Conservation (phyloP, 495 filamentous ascomycete genomes). For the Stereocaulon alpinum region DNA sequence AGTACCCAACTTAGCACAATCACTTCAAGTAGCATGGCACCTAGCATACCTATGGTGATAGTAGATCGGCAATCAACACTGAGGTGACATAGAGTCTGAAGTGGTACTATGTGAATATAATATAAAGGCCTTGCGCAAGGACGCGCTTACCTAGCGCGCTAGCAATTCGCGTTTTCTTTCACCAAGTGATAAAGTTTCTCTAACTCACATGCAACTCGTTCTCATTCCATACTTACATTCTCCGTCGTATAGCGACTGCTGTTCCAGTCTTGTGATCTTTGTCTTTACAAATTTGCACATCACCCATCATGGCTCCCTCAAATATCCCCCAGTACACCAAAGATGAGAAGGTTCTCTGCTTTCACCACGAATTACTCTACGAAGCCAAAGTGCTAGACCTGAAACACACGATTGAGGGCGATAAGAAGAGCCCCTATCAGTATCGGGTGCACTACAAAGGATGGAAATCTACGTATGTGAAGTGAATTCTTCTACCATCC, state of each 20-base stretch:
- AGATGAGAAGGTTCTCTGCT: conserved; percentile 92
- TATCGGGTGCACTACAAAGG: conserved; percentile 98
- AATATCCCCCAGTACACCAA: conserved; percentile 57
- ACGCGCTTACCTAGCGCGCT: conserved; percentile 7
- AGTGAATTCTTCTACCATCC: conserved; percentile 6
- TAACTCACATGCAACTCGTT: background rate
- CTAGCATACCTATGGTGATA: too few species aligned
- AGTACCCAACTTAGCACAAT: too few species aligned
- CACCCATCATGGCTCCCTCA: conserved; percentile 49
- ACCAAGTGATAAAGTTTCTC: background rate
- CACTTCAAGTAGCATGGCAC: too few species aligned
- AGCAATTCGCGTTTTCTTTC: conserved; percentile 1
- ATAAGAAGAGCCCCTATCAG: conserved; percentile 64
- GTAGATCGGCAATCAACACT: too few species aligned
- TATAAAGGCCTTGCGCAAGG: too few species aligned
- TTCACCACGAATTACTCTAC: conserved; percentile 92
- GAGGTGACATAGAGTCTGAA: background rate
- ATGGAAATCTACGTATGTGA: conserved; percentile 88
- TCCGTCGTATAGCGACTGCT: background rate
- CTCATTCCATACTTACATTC: background rate
- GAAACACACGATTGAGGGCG: conserved; percentile 49
- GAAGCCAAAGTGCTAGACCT: conserved; percentile 89
- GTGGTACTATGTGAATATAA: too few species aligned
- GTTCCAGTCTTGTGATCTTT: background rate
- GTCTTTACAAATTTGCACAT: background rate